Percentiles rank a stretch among this genome's conserved stretches.
phyloP scores from a whole-genome alignment of 2,329 filamentous ascomycete species.

The Xylariaceae sp. region DNA sequence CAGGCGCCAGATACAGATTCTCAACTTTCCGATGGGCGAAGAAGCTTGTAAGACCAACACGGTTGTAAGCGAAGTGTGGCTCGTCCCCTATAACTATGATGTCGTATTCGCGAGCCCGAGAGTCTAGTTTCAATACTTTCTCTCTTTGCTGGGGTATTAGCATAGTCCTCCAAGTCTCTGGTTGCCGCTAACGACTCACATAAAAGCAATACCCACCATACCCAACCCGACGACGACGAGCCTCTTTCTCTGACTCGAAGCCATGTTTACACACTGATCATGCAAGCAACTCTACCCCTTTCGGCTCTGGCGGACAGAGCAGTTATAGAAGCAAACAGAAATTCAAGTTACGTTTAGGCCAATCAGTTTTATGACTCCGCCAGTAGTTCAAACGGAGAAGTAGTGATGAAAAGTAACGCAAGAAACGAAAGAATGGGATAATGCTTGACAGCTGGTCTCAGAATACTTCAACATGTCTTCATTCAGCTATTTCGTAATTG shows the following conservation, averaged over 20 bases:
- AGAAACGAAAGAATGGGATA: no score
- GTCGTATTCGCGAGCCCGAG: constrained; percentile 70
- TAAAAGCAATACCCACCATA: constrained; percentile 88
- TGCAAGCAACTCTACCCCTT: constrained; percentile 1
- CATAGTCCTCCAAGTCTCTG: neutral
- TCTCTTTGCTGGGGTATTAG: constrained; percentile 54
- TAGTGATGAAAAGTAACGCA: no score
- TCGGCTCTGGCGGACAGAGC: constrained; percentile 8
- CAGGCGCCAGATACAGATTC: constrained; percentile 82
- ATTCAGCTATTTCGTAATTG: no score
- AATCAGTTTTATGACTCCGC: no score
- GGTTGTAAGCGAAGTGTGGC: constrained; percentile 83
- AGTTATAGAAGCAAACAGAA: no score
- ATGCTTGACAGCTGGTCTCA: no score
- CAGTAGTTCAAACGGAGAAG: no score
- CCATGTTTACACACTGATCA: constrained; percentile 41
- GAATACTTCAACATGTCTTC: no score
- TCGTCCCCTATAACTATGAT: constrained; percentile 87
- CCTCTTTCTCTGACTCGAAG: constrained; percentile 51
- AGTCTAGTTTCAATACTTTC: constrained; percentile 83
- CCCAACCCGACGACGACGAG: constrained; percentile 83
- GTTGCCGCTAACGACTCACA: constrained; percentile 54
- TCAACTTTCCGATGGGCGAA: constrained; percentile 84
- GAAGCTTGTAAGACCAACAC: constrained; percentile 84
- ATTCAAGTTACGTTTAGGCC: no score